Evolutionary conservation across 106 monocot genomes (phyloP).

Genomic region (Dendrobium huoshanense): DNA sequence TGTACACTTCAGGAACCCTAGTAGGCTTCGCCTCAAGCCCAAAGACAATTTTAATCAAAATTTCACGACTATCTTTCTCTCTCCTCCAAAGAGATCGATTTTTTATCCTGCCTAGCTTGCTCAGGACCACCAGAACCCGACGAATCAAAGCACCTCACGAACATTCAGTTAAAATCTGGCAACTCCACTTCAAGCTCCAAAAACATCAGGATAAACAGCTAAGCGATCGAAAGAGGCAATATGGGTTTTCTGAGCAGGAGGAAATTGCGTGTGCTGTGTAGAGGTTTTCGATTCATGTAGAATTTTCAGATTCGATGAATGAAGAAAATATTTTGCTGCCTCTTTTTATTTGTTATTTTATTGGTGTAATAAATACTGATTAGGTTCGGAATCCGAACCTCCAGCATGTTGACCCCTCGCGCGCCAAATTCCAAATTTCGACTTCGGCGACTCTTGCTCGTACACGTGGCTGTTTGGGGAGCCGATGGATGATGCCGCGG

Average conservation of each 20-base stretch:
- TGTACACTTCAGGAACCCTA: background rate
- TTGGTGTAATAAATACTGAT: background rate
- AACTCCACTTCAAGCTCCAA: background rate
- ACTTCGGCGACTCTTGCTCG: background rate
- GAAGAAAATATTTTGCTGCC: background rate
- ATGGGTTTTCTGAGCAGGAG: background rate
- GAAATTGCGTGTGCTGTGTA: background rate
- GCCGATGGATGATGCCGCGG: background rate
- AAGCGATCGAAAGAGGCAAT: background rate
- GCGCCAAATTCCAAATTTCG: constrained; percentile 14
- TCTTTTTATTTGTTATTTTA: background rate
- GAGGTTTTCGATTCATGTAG: background rate
- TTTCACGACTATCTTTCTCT: background rate
- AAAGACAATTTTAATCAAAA: background rate
- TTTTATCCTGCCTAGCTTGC: background rate
- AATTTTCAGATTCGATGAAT: background rate
- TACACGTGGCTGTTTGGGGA: background rate
- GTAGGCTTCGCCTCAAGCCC: background rate
- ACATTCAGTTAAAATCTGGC: background rate
- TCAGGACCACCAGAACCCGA: background rate
- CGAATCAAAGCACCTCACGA: background rate
- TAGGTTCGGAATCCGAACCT: constrained; percentile 6
- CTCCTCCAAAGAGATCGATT: background rate
- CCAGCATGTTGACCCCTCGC: background rate
- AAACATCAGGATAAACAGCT: background rate